Conservation (phyloP, 345 rosid species). For the Melastoma malabathricum region DNA sequence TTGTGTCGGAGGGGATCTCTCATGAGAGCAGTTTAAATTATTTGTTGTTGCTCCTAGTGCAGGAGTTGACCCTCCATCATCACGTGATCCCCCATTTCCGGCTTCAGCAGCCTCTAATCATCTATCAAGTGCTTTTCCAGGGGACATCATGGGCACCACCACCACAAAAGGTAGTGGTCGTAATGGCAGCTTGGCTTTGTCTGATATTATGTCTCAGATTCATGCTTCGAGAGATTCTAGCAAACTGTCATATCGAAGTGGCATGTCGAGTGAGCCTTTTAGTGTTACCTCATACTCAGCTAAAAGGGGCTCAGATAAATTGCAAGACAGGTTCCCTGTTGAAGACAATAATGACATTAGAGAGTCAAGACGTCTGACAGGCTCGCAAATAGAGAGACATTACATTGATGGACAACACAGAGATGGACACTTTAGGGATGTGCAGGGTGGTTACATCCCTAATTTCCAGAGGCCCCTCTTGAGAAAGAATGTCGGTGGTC, state of each 20-base stretch:
- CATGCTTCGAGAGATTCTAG: constrained; percentile 91
- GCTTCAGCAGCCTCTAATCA: constrained; percentile 63
- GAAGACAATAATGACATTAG: constrained; percentile 71
- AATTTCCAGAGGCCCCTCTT: constrained; percentile 94
- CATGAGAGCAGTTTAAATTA: constrained; percentile 46
- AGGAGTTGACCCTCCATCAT: constrained; percentile 99
- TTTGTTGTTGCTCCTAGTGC: constrained; percentile 64
- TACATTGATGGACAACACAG: constrained; percentile 52
- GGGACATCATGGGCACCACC: constrained; percentile 41
- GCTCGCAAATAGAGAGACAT: constrained; percentile 55
- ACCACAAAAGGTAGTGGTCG: constrained; percentile 44
- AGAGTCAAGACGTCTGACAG: constrained; percentile 52
- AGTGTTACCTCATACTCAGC: constrained; percentile 47
- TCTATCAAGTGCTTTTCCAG: constrained; percentile 29
- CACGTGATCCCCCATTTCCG: constrained; percentile 89
- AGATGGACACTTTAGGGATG: constrained; percentile 55
- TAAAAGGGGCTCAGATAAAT: constrained; percentile 55
- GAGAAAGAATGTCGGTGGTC: constrained; percentile 67
- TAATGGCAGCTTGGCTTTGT: constrained; percentile 74
- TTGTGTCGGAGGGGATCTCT: constrained; percentile 4
- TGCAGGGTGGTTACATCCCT: constrained; percentile 64
- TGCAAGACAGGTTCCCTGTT: constrained; percentile 47
- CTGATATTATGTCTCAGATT: constrained; percentile 81
- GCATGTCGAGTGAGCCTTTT: constrained; percentile 43
- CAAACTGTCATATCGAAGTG: constrained; percentile 46